Conservation (phyloP, 1,139 yeast species). For the Hyphopichia fennica region DNA sequence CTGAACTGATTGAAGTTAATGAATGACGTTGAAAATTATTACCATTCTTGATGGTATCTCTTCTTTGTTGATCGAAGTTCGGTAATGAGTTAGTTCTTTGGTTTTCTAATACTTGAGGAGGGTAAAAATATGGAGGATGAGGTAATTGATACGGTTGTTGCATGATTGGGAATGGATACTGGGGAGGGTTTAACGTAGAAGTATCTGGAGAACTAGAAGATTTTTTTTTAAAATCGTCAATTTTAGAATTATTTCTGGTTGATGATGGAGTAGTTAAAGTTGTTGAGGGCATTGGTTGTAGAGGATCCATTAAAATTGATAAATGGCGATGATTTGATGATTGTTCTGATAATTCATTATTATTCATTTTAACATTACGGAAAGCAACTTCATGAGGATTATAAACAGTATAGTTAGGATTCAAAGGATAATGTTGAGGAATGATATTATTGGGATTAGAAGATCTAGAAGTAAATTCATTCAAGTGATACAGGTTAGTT, state of each 20-base stretch:
- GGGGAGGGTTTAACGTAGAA: constrained; percentile 6
- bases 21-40: constrained; percentile 6
- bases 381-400: constrained; percentile 9
- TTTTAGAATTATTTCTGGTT: constrained; percentile 4
- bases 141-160: constrained; percentile 1
- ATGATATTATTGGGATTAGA: constrained; percentile 18
- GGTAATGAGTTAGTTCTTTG: constrained; percentile 22
- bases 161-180: constrained; percentile 13
- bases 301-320: constrained; percentile 35
- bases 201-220: not conserved
- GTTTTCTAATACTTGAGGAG: not conserved
- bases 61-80: constrained; percentile 17
- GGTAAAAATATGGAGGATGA: constrained; percentile 1
- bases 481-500: constrained; percentile 11
- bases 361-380: constrained; percentile 3
- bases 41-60: constrained; percentile 4
- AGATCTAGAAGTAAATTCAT: constrained; percentile 7
- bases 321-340: constrained; percentile 16
- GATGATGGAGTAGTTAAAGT: constrained; percentile 11
- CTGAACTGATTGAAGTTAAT: constrained; percentile 14
- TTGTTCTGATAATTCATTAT: not conserved
- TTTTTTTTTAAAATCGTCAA: not conserved
- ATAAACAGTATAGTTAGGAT: constrained; percentile 36
- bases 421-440: constrained; percentile 39
- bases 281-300: constrained; percentile 28